Evolutionary conservation across 371 early-diverging fungal species (phyloP).

Genomic region (Zychaea mexicana): DNA sequence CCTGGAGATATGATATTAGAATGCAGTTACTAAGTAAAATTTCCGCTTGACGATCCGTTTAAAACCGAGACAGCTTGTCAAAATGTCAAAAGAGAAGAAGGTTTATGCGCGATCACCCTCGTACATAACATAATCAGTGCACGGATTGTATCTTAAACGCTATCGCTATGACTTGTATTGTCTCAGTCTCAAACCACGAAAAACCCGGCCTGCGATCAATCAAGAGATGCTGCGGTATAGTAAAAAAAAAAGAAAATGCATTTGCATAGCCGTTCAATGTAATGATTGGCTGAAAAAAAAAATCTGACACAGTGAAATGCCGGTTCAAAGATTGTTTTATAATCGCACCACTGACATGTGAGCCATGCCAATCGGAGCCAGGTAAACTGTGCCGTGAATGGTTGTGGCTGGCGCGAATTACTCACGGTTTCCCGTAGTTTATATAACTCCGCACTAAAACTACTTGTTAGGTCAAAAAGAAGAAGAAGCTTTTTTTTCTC

Average conservation of each 20-base stretch:
- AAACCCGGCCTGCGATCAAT: no score
- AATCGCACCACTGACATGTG: background rate
- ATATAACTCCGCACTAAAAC: background rate
- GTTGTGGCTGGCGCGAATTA: background rate
- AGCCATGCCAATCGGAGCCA: background rate
- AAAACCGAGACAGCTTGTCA: background rate
- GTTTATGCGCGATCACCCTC: background rate
- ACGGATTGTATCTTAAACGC: no score
- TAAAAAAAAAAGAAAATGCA: background rate
- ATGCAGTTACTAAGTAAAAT: no score
- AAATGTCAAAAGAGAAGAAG: background rate
- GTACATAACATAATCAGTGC: background rate
- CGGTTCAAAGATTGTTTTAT: background rate
- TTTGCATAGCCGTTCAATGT: background rate
- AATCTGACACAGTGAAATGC: background rate
- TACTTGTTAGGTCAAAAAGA: background rate
- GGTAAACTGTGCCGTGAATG: background rate
- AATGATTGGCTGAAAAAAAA: constrained; percentile 2
- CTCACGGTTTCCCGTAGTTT: background rate
- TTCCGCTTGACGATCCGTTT: background rate
- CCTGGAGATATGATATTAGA: no score
- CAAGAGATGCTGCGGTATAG: no score
- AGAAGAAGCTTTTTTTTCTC: constrained; percentile 5
- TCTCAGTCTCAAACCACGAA: no score
- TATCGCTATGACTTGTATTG: no score